A percentile compares a stretch with the other conserved stretches of the same genome.
phyloP scores from a whole-genome alignment of 1,284 basidiomycete species.

The Termitomyces sp. region DNA sequence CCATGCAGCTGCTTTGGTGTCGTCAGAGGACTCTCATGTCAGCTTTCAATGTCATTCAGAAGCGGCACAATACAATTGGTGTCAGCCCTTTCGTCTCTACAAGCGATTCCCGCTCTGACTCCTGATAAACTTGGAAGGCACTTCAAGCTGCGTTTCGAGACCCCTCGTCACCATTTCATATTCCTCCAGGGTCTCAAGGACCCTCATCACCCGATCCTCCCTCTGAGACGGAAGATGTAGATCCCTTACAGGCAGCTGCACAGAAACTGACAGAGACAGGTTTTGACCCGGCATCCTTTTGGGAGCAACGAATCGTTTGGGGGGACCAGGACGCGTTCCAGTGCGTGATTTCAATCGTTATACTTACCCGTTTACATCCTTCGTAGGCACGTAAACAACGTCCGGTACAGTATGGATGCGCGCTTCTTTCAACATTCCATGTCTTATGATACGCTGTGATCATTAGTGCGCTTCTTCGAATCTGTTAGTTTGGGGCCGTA shows the following conservation, averaged over 20 bases:
- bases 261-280: slow-evolving; percentile 42
- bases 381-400: slow-evolving; percentile 72
- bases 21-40: background rate
- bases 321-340: slow-evolving; percentile 73
- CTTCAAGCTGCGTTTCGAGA: slow-evolving; percentile 61
- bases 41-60: background rate
- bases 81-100: slow-evolving; percentile 3
- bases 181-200: slow-evolving; percentile 54
- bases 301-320: slow-evolving; percentile 70
- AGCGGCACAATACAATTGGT: slow-evolving; percentile 11
- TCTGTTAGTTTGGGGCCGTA: slow-evolving; percentile 38
- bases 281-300: slow-evolving; percentile 57
- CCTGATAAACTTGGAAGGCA: slow-evolving; percentile 25
- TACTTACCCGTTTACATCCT: background rate
- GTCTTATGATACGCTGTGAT: background rate
- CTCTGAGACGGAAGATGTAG: background rate
- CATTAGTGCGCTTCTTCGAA: slow-evolving; percentile 59
- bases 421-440: background rate
- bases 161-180: slow-evolving; percentile 59
- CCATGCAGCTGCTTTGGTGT: slow-evolving; percentile 5
- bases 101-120: background rate
- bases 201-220: slow-evolving; percentile 51
- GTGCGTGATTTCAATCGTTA: slow-evolving; percentile 33
- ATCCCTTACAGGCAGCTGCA: slow-evolving; percentile 32
- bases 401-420: slow-evolving; percentile 52